A percentile compares a stretch with the other conserved stretches of the same genome.
Evolutionary conservation across 805 yeast species (phyloP).

Genomic region (Hanseniaspora lachancei): DNA sequence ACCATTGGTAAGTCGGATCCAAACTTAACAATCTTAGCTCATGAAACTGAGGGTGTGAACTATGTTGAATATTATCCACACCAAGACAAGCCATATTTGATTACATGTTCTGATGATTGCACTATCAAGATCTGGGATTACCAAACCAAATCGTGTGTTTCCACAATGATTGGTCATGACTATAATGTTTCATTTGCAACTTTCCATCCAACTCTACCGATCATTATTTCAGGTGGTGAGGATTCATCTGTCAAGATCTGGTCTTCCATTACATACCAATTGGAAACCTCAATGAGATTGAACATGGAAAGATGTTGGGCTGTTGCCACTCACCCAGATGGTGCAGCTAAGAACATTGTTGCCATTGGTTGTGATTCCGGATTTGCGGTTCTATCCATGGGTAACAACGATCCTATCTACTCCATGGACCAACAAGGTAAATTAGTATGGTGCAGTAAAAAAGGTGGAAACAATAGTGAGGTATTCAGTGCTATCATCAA

Average conservation of each 20-base stretch:
- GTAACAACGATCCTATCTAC: conserved; percentile 85
- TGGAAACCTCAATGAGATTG: conserved; percentile 81
- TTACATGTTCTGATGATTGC: conserved; percentile 82
- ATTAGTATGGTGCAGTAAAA: conserved; percentile 63
- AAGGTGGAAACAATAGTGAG: conserved; percentile 45
- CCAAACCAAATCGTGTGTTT: conserved; percentile 91
- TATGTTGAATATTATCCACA: conserved; percentile 94
- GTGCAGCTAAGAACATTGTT: conserved; percentile 52
- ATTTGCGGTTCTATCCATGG: conserved; percentile 71
- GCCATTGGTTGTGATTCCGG: conserved; percentile 96
- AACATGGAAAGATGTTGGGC: conserved; percentile 98
- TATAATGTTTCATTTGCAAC: conserved; percentile 93
- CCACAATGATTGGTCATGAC: conserved; percentile 85
- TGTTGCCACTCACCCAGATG: conserved; percentile 53
- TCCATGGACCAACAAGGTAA: conserved; percentile 92
- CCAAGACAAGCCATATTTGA: conserved; percentile 90
- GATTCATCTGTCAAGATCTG: conserved; percentile 89
- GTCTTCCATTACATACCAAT: conserved; percentile 87
- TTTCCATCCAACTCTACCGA: conserved; percentile 94
- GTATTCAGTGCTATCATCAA: conserved; percentile 73
- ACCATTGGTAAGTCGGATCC: conserved; percentile 76
- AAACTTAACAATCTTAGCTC: conserved; percentile 83
- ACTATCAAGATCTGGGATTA: conserved; percentile 90
- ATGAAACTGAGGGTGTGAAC: conserved; percentile 87
- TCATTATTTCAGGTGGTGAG: conserved; percentile 91